Conservation (phyloP, 257 asterid species). For the Capsicum chinense region DNA sequence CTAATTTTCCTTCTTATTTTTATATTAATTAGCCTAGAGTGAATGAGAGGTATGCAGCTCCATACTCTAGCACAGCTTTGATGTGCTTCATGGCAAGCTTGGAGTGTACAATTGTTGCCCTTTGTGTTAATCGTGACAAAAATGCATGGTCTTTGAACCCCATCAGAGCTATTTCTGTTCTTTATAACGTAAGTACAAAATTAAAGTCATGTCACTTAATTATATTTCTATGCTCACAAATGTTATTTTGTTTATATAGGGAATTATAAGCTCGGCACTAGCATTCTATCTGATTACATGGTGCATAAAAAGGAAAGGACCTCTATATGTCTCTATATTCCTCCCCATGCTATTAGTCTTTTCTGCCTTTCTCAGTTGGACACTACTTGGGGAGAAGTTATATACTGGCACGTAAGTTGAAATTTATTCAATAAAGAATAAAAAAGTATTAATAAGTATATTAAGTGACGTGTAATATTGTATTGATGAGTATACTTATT, state of each 20-base stretch:
- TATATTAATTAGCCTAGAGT: constrained; percentile 51
- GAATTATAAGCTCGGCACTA: constrained; percentile 70
- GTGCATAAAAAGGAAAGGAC: constrained; percentile 80
- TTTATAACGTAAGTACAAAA: constrained; percentile 56
- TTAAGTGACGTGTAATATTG: background rate
- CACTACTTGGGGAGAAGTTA: constrained; percentile 66
- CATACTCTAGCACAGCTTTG: constrained; percentile 76
- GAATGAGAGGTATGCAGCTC: constrained; percentile 61
- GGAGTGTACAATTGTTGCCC: constrained; percentile 63
- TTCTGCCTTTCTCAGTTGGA: constrained; percentile 86
- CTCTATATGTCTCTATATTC: constrained; percentile 77
- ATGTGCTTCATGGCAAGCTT: constrained; percentile 76
- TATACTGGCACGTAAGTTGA: constrained; percentile 68
- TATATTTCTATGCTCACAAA: background rate
- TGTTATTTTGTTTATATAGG: constrained; percentile 42
- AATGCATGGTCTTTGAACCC: constrained; percentile 71
- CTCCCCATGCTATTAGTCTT: constrained; percentile 81
- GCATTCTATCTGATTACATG: constrained; percentile 69
- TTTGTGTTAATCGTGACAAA: constrained; percentile 50
- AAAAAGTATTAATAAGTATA: background rate
- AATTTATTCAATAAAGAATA: background rate
- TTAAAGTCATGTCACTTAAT: too few species aligned
- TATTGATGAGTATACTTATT: background rate
- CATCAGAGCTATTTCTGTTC: constrained; percentile 64
- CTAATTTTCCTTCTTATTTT: background rate